These are phyloP conservation scores for Agastache rugosa DNA, from an alignment of 257 asterid species.

Conservation along the genomic window DNA sequence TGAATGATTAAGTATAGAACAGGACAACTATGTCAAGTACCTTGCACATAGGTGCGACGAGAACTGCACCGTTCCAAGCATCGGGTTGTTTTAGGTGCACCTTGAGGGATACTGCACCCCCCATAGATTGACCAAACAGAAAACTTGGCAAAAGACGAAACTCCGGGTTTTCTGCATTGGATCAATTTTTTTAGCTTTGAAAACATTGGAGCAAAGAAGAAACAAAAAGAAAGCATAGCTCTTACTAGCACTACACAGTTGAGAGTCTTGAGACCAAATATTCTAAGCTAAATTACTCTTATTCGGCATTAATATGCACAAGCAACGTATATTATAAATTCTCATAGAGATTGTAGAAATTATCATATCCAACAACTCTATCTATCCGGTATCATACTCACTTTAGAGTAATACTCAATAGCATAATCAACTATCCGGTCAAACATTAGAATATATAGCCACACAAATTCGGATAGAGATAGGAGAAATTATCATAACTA, in stretches of 20 bases:
- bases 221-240: background rate
- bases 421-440: constrained; percentile 62
- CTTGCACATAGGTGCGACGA: constrained; percentile 97
- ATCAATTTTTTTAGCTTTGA: background rate
- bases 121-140: constrained; percentile 91
- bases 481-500: constrained; percentile 10
- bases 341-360: constrained; percentile 13
- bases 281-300: background rate
- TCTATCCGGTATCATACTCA: constrained; percentile 44
- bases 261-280: background rate
- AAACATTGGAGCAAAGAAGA: background rate
- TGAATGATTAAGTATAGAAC: too few relatives aligned
- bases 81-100: constrained; percentile 84
- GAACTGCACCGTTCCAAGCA: constrained; percentile 83
- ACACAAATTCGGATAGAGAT: background rate
- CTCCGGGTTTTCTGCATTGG: constrained; percentile 62
- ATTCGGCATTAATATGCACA: background rate
- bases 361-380: constrained; percentile 11
- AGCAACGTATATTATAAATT: background rate
- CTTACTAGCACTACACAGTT: background rate
- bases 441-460: constrained; percentile 65
- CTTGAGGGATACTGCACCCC: constrained; percentile 91
- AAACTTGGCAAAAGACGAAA: constrained; percentile 65
- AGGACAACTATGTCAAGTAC: constrained; percentile 41
- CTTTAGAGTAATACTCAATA: constrained; percentile 68